Conservation (phyloP, 352 stramenopile genomes). For the Sclerospora graminicola region DNA sequence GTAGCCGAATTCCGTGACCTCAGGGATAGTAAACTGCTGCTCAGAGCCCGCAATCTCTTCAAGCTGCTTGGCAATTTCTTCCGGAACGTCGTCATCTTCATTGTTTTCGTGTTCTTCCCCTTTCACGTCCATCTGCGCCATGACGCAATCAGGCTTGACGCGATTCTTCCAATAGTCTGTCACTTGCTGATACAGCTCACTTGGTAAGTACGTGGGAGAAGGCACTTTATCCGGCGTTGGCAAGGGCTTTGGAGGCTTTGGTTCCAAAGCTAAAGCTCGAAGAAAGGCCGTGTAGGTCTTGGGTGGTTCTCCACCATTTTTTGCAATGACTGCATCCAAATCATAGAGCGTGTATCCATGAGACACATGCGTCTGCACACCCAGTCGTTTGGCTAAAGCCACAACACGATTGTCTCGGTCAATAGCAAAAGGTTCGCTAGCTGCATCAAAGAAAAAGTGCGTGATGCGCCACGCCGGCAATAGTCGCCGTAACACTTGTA, state of each 20-base stretch:
- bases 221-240: conserved; percentile 32
- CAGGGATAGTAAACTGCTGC: conserved; percentile 47
- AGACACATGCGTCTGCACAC: conserved; percentile 62
- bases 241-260: conserved; percentile 31
- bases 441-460: conserved; percentile 86
- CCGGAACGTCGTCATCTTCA: conserved; percentile 8
- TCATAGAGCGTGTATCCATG: conserved; percentile 60
- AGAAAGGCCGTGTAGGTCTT: conserved; percentile 74
- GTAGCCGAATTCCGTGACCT: conserved; percentile 55
- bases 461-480: conserved; percentile 81
- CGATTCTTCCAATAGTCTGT: conserved; percentile 36
- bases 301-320: conserved; percentile 37
- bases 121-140: neutral
- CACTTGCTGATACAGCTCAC: conserved; percentile 49
- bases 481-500: conserved; percentile 71
- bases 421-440: conserved; percentile 87
- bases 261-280: conserved; percentile 33
- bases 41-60: conserved; percentile 37
- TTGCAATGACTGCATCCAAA: conserved; percentile 40
- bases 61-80: conserved; percentile 15
- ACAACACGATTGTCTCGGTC: conserved; percentile 58
- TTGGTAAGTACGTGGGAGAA: conserved; percentile 21
- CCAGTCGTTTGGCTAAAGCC: conserved; percentile 29
- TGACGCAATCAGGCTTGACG: neutral
- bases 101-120: conserved; percentile 3